Conservation (phyloP, 495 filamentous ascomycete genomes). For the Lasiosphaeriaceae sp. region DNA sequence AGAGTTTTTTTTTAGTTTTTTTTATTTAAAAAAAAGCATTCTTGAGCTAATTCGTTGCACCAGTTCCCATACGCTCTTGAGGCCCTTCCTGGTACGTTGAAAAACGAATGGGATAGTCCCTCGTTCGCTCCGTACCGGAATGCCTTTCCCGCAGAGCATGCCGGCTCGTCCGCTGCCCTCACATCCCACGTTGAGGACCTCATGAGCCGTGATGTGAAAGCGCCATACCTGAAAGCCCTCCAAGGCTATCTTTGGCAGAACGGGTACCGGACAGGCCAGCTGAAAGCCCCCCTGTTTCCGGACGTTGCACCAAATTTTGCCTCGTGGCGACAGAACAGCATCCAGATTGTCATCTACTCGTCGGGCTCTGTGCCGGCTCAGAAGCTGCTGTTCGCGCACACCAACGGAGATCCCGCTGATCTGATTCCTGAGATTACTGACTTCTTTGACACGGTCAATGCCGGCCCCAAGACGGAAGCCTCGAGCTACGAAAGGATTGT, state of each 20-base stretch:
- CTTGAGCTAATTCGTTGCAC: not conserved
- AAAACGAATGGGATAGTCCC: slow-evolving; percentile 56
- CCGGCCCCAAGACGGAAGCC: slow-evolving; percentile 61
- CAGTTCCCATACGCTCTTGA: slow-evolving; percentile 69
- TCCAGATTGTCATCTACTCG: slow-evolving; percentile 63
- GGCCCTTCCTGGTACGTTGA: slow-evolving; percentile 53
- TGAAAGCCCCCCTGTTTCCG: slow-evolving; percentile 62
- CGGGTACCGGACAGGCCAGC: slow-evolving; percentile 58
- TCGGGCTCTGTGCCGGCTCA: slow-evolving; percentile 68
- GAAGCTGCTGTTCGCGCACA: slow-evolving; percentile 65
- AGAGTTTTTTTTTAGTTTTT: too few relatives aligned
- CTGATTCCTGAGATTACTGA: slow-evolving; percentile 50
- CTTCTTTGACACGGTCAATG: slow-evolving; percentile 71
- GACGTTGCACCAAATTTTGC: slow-evolving; percentile 58
- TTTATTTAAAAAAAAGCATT: too few relatives aligned
- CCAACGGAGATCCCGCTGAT: slow-evolving; percentile 53
- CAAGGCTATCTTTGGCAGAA: slow-evolving; percentile 69
- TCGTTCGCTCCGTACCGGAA: slow-evolving; percentile 54
- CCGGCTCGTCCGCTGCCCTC: slow-evolving; percentile 46
- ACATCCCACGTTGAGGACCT: slow-evolving; percentile 59
- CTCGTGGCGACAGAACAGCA: slow-evolving; percentile 44
- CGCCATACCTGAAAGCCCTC: slow-evolving; percentile 64
- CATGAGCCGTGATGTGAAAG: slow-evolving; percentile 61
- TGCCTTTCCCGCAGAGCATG: slow-evolving; percentile 60
- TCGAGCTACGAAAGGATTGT: slow-evolving; percentile 59